Evolutionary conservation across 1,139 yeast genomes (phyloP), one percentile per base, ranked within the genome.

Genomic region (Candida sanyaensis): DNA sequence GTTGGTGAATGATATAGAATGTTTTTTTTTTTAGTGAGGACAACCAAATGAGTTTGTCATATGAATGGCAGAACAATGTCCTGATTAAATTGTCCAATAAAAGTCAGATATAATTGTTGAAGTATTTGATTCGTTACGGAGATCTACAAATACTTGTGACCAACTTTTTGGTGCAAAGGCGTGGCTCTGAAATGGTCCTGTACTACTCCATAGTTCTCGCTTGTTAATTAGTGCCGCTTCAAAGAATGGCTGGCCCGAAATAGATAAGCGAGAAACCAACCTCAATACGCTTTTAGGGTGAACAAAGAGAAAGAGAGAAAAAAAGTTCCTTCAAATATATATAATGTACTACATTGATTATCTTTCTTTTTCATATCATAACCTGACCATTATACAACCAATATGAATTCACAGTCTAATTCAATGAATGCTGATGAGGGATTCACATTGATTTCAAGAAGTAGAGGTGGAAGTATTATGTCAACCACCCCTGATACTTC

Each of bases 401-500:
- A 13, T 5, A 38, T 34, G 37, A 23, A 12, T n/a, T 4, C 12
- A 7, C 8, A 41, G 31, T n/a, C 9, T 5, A 23, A 30, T 26
- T 1, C 24, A 21, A 33, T 13, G 8, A n/a, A 23, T 11, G 17
- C 8, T 24, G 29, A 45, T 4, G 48, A 42, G 28, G 24, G 30
- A n/a, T 45, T 45, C 34, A 24, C 39, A 2, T 17, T 42, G 8
- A 13, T 44, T 28, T 26, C 41, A 13, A 32, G 40, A 13, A 27
- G 24, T 27, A 17, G 34, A 29, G 34, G 13, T n/a, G 47, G 31
- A 3, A 48, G 50, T 39, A 29, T 48, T 17, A 42, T 48, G 6
- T 48, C 48, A 6, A 38, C 42, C 6, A 42, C 47, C 2, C 39
- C 44, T 12, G 39, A 41, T 10, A 33, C 33, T 31, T 41, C 44